These are phyloP conservation scores for Oropetium thomaeum DNA, from an alignment of 176 grass and related monocot species.

Conservation along the genomic window DNA sequence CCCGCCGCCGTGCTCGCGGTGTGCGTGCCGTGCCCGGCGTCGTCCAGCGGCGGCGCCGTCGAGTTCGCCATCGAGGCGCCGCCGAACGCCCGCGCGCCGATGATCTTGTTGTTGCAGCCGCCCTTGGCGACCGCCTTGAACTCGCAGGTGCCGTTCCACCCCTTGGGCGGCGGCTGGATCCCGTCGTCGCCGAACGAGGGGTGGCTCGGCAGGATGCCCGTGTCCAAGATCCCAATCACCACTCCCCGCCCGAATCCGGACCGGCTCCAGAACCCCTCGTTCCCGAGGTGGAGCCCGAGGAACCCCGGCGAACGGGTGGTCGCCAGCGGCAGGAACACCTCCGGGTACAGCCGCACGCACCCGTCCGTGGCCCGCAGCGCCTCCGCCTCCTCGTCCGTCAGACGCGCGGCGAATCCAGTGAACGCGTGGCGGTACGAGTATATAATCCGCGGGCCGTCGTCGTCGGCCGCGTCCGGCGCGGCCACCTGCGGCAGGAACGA, in stretches of 20 bases:
- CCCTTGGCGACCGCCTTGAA: slow-evolving; percentile 45
- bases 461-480: neutral
- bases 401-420: slow-evolving; percentile 79
- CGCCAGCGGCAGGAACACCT: slow-evolving; percentile 53
- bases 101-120: slow-evolving; percentile 80
- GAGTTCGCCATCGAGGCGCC: slow-evolving; percentile 45
- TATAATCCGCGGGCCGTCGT: slow-evolving; percentile 43
- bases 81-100: slow-evolving; percentile 72
- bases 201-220: slow-evolving; percentile 71
- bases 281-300: slow-evolving; percentile 59
- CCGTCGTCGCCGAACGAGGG: slow-evolving; percentile 73
- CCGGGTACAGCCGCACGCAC: slow-evolving; percentile 53
- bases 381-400: slow-evolving; percentile 58
- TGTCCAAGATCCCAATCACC: slow-evolving; percentile 75
- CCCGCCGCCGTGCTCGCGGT: slow-evolving; percentile 75
- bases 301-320: slow-evolving; percentile 87
- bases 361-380: slow-evolving; percentile 44
- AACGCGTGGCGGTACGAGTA: slow-evolving; percentile 77
- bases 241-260: slow-evolving; percentile 62
- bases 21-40: slow-evolving; percentile 78
- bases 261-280: slow-evolving; percentile 56
- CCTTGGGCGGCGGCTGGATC: slow-evolving; percentile 48
- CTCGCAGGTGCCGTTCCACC: slow-evolving; percentile 66
- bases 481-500: slow-evolving; percentile 57
- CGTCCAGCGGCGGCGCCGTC: slow-evolving; percentile 62